Conservation (phyloP, 139 green algal genomes). For the Chlorella sorokiniana region DNA sequence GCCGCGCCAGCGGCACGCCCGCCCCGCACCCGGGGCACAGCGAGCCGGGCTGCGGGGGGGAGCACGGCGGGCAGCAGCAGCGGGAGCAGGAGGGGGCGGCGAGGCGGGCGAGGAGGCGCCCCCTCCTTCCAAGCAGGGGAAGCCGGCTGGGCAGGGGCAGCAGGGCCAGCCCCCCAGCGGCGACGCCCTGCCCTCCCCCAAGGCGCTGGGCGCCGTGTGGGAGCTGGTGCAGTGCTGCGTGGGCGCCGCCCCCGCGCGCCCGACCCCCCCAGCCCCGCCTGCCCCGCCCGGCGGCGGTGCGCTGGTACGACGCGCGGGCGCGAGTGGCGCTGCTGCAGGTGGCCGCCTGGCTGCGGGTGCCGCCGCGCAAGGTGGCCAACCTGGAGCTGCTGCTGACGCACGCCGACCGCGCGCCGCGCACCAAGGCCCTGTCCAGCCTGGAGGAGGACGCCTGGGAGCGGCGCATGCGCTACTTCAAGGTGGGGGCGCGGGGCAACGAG, state of each 20-base stretch:
- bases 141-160: neutral
- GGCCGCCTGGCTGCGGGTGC: constrained; percentile 75
- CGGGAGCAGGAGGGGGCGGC: neutral
- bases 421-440: neutral
- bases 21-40: neutral
- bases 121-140: neutral
- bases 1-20: neutral
- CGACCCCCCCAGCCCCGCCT: neutral
- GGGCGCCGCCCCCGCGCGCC: constrained; percentile 14
- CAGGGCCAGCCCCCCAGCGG: too few species aligned
- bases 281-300: constrained; percentile 2
- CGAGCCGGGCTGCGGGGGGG: neutral
- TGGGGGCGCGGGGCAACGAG: neutral
- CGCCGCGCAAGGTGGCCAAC: constrained; percentile 59
- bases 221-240: constrained; percentile 58
- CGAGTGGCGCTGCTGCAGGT: constrained; percentile 70
- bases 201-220: constrained; percentile 47
- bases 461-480: constrained; percentile 57
- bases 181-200: constrained; percentile 16
- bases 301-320: constrained; percentile 79
- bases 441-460: constrained; percentile 23
- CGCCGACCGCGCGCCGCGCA: constrained; percentile 36
- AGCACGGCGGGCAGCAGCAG: neutral
- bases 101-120: neutral
- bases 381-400: constrained; percentile 60